Evolutionary conservation across 2,329 filamentous ascomycete species (phyloP).

Genomic region (Endoconidiophora laricicola): DNA sequence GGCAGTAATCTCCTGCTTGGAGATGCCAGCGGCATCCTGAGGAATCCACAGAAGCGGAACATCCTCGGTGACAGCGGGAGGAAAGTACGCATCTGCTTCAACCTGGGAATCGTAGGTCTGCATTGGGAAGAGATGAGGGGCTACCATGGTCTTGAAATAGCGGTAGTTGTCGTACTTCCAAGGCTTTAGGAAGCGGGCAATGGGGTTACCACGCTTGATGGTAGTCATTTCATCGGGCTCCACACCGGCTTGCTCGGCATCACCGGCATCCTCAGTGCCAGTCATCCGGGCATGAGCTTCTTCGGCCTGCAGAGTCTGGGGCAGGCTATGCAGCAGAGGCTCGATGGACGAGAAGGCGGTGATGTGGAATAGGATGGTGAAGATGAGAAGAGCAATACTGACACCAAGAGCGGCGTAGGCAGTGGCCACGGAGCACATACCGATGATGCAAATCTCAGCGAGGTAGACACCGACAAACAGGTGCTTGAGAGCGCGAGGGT

Average conservation of each 20-base stretch:
- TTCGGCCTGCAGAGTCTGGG: conserved; percentile 38
- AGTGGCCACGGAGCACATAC: conserved; percentile 56
- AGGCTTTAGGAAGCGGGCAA: conserved; percentile 40
- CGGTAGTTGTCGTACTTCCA: conserved; percentile 60
- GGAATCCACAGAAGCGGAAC: conserved; percentile 74
- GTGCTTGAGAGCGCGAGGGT: conserved; percentile 77
- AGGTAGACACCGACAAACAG: conserved; percentile 69
- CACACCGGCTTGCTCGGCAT: conserved; percentile 17
- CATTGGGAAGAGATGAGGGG: conserved; percentile 29
- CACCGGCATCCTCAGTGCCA: background rate
- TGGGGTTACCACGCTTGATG: conserved; percentile 4
- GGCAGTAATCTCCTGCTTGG: conserved; percentile 59
- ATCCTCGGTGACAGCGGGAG: conserved; percentile 48
- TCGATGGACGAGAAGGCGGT: conserved; percentile 52
- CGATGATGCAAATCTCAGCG: conserved; percentile 61
- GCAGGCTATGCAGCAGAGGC: conserved; percentile 56
- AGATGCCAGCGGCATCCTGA: conserved; percentile 55
- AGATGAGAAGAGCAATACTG: conserved; percentile 59
- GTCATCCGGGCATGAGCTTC: conserved; percentile 25
- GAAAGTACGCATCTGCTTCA: conserved; percentile 53
- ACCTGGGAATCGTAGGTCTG: conserved; percentile 26
- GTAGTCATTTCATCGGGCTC: background rate
- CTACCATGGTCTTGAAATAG: conserved; percentile 52
- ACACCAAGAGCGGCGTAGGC: conserved; percentile 55
- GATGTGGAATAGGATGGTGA: conserved; percentile 61